Percentiles rank a stretch among this genome's conserved stretches.
Conservation (phyloP, 352 stramenopile species). For the Pythium oligandrum region DNA sequence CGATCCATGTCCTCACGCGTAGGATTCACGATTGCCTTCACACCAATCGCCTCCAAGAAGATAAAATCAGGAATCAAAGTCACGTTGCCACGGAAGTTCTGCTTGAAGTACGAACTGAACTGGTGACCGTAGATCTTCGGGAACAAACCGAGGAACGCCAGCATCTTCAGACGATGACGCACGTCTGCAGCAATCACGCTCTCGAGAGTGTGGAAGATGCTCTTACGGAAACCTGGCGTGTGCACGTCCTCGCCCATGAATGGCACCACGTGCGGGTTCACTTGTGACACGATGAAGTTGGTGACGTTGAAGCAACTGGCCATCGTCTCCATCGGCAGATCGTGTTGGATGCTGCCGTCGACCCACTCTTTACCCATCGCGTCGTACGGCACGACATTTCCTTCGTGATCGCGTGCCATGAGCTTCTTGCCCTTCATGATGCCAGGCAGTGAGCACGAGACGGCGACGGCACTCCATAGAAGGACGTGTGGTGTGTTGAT, state of each 20-base stretch:
- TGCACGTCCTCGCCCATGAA: constrained; percentile 90
- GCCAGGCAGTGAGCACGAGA: constrained; percentile 87
- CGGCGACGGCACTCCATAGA: constrained; percentile 86
- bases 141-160: constrained; percentile 86
- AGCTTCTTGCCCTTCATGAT: constrained; percentile 90
- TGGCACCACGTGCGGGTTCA: constrained; percentile 90
- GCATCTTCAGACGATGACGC: constrained; percentile 61
- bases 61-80: constrained; percentile 91
- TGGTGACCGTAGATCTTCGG: constrained; percentile 78
- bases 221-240: constrained; percentile 53
- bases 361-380: constrained; percentile 91
- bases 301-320: constrained; percentile 92
- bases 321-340: constrained; percentile 93
- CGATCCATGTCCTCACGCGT: constrained; percentile 63
- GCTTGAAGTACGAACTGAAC: constrained; percentile 73
- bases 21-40: constrained; percentile 84
- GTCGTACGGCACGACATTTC: constrained; percentile 88
- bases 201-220: constrained; percentile 68
- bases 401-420: constrained; percentile 66
- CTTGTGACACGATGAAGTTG: constrained; percentile 89
- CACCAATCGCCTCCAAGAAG: constrained; percentile 73
- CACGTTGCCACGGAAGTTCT: constrained; percentile 97
- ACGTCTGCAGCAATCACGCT: constrained; percentile 79
- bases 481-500: constrained; percentile 92
- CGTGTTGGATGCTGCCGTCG: constrained; percentile 88